Conservation (phyloP, 768 basidiomycete species). For the Mycena pura region DNA sequence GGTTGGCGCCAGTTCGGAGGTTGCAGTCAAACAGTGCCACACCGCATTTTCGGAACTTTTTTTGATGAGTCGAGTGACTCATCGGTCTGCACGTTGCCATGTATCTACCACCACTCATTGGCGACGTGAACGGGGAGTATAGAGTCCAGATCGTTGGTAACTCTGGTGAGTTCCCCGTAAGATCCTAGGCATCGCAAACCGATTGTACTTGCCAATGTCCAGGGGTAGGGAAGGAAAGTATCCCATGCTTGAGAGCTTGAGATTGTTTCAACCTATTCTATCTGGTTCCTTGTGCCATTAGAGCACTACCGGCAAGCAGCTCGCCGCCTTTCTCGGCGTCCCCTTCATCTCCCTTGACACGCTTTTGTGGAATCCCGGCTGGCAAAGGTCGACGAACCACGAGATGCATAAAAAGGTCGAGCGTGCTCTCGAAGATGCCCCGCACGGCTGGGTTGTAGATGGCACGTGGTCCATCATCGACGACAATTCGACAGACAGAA, state of each 20-base stretch:
- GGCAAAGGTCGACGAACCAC: conserved; percentile 31
- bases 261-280: background rate
- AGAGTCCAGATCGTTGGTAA: conserved; percentile 59
- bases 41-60: no score
- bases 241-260: background rate
- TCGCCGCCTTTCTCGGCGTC: conserved; percentile 43
- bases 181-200: background rate
- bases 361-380: conserved; percentile 45
- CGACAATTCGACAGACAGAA: conserved; percentile 54
- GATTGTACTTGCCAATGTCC: background rate
- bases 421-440: conserved; percentile 33
- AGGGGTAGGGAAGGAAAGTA: conserved; percentile 50
- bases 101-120: conserved; percentile 41
- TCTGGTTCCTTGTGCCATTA: conserved; percentile 20
- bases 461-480: conserved; percentile 51
- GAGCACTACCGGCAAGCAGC: conserved; percentile 47
- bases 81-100: background rate
- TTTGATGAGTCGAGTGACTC: no score
- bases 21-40: no score
- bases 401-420: conserved; percentile 37
- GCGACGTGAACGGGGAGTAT: conserved; percentile 54
- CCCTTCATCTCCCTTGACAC: conserved; percentile 45
- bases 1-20: no score
- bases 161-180: conserved; percentile 45
- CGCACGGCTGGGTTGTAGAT: conserved; percentile 61